Evolutionary conservation across 768 basidiomycete species (phyloP).

Genomic region (Trametes punicea): DNA sequence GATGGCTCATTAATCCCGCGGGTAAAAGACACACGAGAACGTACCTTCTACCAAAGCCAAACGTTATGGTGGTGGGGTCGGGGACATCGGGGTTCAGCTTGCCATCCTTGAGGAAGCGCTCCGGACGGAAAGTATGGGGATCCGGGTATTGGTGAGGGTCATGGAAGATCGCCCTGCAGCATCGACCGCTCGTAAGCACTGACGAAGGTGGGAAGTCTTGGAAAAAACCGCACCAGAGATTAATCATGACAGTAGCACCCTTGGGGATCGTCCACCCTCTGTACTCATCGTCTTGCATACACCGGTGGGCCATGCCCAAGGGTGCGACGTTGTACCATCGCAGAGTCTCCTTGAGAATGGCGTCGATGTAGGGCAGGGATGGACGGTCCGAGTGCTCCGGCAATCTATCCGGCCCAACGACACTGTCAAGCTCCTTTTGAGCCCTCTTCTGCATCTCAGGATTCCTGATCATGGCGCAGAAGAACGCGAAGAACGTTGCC

Average conservation of each 20-base stretch:
- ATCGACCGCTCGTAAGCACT: background rate
- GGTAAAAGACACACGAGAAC: background rate
- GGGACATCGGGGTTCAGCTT: slow-evolving; percentile 4
- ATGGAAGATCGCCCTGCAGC: slow-evolving; percentile 46
- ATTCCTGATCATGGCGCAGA: slow-evolving; percentile 9
- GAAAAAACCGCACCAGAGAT: slow-evolving; percentile 11
- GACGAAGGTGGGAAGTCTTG: too few relatives aligned
- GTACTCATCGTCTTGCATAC: slow-evolving; percentile 38
- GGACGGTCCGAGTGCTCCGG: slow-evolving; percentile 16
- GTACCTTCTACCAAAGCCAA: slow-evolving; percentile 28
- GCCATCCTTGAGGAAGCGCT: slow-evolving; percentile 38
- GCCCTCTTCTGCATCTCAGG: slow-evolving; percentile 8
- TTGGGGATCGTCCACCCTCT: slow-evolving; percentile 37
- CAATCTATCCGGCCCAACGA: slow-evolving; percentile 15
- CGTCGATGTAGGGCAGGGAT: slow-evolving; percentile 12
- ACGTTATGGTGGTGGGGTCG: slow-evolving; percentile 17
- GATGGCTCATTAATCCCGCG: background rate
- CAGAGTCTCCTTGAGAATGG: slow-evolving; percentile 16
- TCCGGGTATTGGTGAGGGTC: slow-evolving; percentile 44
- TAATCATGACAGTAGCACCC: slow-evolving; percentile 23
- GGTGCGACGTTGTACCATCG: slow-evolving; percentile 14
- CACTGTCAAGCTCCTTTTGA: slow-evolving; percentile 16
- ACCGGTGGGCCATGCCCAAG: slow-evolving; percentile 27
- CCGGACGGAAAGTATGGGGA: slow-evolving; percentile 47
- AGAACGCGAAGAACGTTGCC: background rate